These are phyloP conservation scores for Styphnolobium japonicum DNA, from an alignment of 306 rosid genomes.

Conservation along the genomic window DNA sequence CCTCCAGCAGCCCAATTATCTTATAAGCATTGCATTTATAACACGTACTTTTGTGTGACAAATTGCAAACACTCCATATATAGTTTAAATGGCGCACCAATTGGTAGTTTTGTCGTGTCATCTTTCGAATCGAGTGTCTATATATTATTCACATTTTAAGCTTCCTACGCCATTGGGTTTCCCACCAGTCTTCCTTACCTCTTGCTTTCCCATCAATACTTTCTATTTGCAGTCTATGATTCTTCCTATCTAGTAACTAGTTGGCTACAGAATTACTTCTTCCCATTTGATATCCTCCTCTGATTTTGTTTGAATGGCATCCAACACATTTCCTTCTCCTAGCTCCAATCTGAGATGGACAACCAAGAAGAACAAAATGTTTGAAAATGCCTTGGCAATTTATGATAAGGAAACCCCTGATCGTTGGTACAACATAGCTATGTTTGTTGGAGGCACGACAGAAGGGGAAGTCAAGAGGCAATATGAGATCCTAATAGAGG, in stretches of 20 bases:
- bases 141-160: neutral
- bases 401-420: constrained; percentile 58
- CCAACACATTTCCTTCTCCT: constrained; percentile 31
- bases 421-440: constrained; percentile 65
- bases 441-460: constrained; percentile 57
- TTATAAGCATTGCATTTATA: neutral
- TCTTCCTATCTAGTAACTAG: neutral
- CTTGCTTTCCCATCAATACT: neutral
- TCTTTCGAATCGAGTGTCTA: neutral
- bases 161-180: neutral
- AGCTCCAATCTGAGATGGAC: constrained; percentile 46
- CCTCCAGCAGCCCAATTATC: too few relatives aligned
- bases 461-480: constrained; percentile 67
- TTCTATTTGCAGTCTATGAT: constrained; percentile 1
- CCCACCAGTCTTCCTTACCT: neutral
- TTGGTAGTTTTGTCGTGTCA: constrained; percentile 13
- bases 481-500: constrained; percentile 54
- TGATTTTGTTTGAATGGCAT: constrained; percentile 41
- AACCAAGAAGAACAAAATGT: constrained; percentile 51
- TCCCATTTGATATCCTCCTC: constrained; percentile 16
- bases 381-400: constrained; percentile 68
- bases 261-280: neutral
- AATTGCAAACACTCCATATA: constrained; percentile 16
- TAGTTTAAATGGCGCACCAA: neutral
- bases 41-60: constrained; percentile 9